Evolutionary conservation across 2,329 filamentous ascomycete genomes (phyloP), one percentile per base, ranked within the genome.

Genomic region (Colletotrichum simmondsii): DNA sequence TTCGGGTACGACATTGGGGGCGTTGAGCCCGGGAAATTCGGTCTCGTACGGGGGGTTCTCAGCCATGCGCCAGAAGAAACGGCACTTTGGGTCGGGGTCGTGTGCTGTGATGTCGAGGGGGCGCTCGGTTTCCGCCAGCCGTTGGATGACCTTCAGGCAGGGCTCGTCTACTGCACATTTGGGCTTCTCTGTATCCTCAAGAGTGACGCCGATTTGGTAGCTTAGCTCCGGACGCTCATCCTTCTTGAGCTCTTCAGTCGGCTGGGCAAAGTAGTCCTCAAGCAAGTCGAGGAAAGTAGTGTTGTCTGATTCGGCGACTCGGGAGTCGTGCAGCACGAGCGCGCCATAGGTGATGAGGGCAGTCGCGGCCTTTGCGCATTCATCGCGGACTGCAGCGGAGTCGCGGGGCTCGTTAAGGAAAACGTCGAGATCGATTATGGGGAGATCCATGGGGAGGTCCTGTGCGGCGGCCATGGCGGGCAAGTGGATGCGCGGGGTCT

Each of bases 211-310:
- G 62, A 91, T 85, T 81, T 91, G 89, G 82, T 90, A 91, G 77
- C 86, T 85, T 30, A 91, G 82, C 77, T 88, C 87, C 6, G 89
- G 89, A 2, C 88, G 85, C 82, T 90, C 88, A 75, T 91, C 89
- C 46, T 78, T 78, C 61, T 79, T 80, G 46, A 91, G 83, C 2
- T 77, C 79, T 10, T 79, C 83, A 22, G 82, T 81, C 19, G 89
- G 86, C 80, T 91, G 89, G 42, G 88, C 88, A 77, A 91, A 91
- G 83, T 91, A 91, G 82, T 91, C 88, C 80, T 91, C 89, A n/a
- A 91, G 85, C 49, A 91, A 83, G 79, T 91, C 88, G 69, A 91
- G 86, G 76, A 91, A 91, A 66, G 83, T 81, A 30, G 82, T 81
- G 82, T 91, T 91, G 80, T 90, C 87, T 2, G 81, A 76, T 76